Conservation (phyloP, 2,329 filamentous ascomycete genomes). For the Hirsutella thompsonii region DNA sequence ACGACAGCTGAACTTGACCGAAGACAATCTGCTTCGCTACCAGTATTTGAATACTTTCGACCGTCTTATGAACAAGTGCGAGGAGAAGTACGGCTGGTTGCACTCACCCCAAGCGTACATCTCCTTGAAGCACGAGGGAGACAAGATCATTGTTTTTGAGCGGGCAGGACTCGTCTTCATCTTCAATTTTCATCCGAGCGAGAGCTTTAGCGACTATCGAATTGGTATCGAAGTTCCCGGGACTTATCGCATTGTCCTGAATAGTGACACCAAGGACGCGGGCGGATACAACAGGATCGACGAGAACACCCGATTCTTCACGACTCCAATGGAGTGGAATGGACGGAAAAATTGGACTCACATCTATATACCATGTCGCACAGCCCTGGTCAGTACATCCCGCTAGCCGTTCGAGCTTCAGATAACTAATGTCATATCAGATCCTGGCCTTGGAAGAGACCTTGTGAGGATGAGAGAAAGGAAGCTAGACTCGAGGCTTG, state of each 20-base stretch:
- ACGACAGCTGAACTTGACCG: constrained; percentile 83
- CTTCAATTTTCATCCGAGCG: constrained; percentile 85
- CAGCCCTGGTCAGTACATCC: constrained; percentile 57
- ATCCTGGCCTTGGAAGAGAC: constrained; percentile 35
- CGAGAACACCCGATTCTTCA: constrained; percentile 79
- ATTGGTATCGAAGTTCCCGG: constrained; percentile 77
- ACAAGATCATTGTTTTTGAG: constrained; percentile 96
- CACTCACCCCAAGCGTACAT: constrained; percentile 78
- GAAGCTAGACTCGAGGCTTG: not conserved
- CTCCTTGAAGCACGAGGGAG: constrained; percentile 81
- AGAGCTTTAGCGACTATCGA: constrained; percentile 84
- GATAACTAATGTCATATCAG: constrained; percentile 17
- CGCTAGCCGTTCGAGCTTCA: not conserved
- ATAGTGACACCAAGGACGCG: constrained; percentile 63
- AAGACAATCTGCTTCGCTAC: constrained; percentile 78
- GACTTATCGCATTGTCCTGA: constrained; percentile 77
- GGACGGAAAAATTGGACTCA: constrained; percentile 80
- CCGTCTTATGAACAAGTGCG: constrained; percentile 74
- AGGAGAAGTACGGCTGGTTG: constrained; percentile 87
- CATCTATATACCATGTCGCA: constrained; percentile 76
- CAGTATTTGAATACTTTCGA: constrained; percentile 90
- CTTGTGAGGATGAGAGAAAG: constrained; percentile 2
- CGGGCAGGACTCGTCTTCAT: constrained; percentile 80
- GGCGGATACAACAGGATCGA: constrained; percentile 72
- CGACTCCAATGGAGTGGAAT: constrained; percentile 84